Evolutionary conservation across 345 rosid species (phyloP), one percentile per base, ranked within the genome.

Genomic region (Rubroshorea leprosula): DNA sequence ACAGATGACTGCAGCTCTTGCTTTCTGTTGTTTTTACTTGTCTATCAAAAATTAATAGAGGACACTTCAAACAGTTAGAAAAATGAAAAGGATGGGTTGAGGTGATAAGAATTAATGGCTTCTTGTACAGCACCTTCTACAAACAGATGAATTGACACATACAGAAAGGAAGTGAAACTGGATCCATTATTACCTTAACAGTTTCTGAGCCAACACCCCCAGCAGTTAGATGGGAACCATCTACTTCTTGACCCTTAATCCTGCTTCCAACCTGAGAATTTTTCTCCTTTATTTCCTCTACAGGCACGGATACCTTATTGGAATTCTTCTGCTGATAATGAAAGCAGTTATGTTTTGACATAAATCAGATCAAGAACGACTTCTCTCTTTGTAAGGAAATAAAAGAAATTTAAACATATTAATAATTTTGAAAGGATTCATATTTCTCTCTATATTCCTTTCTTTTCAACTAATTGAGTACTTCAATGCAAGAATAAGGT

Each of bases 1-100:
- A 93, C 85, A 6, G 87, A 83, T 59, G 78, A 58, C 60, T 79
- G 76, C 58, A 84, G 73, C 45, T 78, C 80, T 23, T 59, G 69
- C 73, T 66, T 80, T 69, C 44, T 68, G 31, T 60, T 35, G 65
- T 50, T 69, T 23, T 20, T 61, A 70, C 62, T 70, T 74, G 67
- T 74, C 96, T 86, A 60, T 18, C 29, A 57, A 57, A 58, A 26
- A 43, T 18, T 0, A 56, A 26, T 24, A 38, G 19, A 22, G 26
- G 5, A 2, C 35, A 23, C 6, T 23, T 27, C 19, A 55, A 55
- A 48, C 16, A 22, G 1, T 19, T 29, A 20, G 17, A 23, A 23
- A 27, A 26, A 27, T 26, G 12, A n/a, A 12, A 6, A 38, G 6
- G 25, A 20, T 54, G n/a, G 51, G n/a, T n/a, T n/a, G n/a, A n/a